Base-by-base conservation (phyloP, 345 rosid species). In the Moricandia moricandioides region DNA sequence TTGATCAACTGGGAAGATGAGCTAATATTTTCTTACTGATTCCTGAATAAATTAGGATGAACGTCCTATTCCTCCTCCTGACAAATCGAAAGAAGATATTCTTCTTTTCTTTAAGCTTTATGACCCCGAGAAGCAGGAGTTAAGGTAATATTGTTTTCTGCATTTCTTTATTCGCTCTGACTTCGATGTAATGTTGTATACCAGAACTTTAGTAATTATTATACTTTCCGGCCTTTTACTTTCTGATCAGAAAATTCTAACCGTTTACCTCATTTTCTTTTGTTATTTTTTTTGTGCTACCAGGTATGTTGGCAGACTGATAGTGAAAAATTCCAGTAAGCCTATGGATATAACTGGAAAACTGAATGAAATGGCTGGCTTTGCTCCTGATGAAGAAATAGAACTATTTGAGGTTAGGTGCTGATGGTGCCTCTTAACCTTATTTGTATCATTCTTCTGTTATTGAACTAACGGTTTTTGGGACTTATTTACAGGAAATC, bases 21-120 rank as follows among this genome's bases (percentile, higher is more conserved):
- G 70, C 70, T 67, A 49, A 71, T 47, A 47, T 29, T 70, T 43
- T 62, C 26, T 9, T 35, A 58, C 60, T 17, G 8, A 40, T 72
- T 80, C 30, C 45, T 62, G 31, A 6, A 78, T 70, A 43, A 34
- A 83, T 57, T 87, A 94, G 98, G 95, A 88, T 82, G 82, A 84
- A 75, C 86, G 65, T 66, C 93, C 89, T 67, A 17, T 87, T 59
- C 82, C 88, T 69, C 87, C 88, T 34, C 87, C 90, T 73, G 91
- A 85, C 37, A 94, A 86, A 82, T 73, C 88, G 26, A 89, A 88
- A 79, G 97, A 91, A 16, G 96, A 94, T 78, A 88, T 94, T 80
- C 89, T 93, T 67, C 91, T 93, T 24, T 94, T 94, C 86, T 91
- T 89, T 78, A 94, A 94, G 86, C 87, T 84, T 55, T 94, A 91